phyloP scores from a whole-genome alignment of 2,329 filamentous ascomycete species.

The Colletotrichum cereale region DNA sequence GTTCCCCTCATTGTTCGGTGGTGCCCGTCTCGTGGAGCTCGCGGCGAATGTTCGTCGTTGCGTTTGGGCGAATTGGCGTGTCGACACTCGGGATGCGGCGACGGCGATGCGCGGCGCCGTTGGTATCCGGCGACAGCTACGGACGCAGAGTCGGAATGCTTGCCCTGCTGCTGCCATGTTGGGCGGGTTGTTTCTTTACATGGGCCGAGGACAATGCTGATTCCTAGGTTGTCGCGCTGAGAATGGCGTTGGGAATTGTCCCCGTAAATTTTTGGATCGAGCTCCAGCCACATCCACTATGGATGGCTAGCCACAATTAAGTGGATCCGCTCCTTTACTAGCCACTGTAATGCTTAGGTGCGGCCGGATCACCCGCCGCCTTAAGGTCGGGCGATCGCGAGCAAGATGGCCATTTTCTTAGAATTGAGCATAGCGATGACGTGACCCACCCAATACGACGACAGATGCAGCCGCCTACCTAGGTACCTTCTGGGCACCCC shows the following conservation, averaged over 20 bases:
- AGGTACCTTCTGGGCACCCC: too few relatives aligned
- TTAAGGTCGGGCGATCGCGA: too few relatives aligned
- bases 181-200: constrained; percentile 26
- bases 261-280: constrained; percentile 40
- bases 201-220: constrained; percentile 26
- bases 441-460: too few relatives aligned
- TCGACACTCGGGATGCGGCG: constrained; percentile 13
- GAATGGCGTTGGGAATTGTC: constrained; percentile 33
- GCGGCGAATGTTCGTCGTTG: constrained; percentile 48
- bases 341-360: too few relatives aligned
- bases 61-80: constrained; percentile 18
- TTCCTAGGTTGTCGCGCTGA: constrained; percentile 26
- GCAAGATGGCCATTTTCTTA: too few relatives aligned
- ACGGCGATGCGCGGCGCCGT: constrained; percentile 34
- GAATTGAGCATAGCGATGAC: too few relatives aligned
- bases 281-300: constrained; percentile 36
- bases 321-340: not conserved
- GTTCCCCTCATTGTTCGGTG: not conserved
- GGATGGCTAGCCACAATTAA: constrained; percentile 6
- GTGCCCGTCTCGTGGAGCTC: constrained; percentile 44
- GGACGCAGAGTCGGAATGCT: constrained; percentile 52
- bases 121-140: constrained; percentile 48
- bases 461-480: not conserved
- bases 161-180: constrained; percentile 55
- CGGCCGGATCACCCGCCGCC: too few relatives aligned